Evolutionary conservation across 2,329 filamentous ascomycete genomes (phyloP).

Genomic region (Trichoderma sp.): DNA sequence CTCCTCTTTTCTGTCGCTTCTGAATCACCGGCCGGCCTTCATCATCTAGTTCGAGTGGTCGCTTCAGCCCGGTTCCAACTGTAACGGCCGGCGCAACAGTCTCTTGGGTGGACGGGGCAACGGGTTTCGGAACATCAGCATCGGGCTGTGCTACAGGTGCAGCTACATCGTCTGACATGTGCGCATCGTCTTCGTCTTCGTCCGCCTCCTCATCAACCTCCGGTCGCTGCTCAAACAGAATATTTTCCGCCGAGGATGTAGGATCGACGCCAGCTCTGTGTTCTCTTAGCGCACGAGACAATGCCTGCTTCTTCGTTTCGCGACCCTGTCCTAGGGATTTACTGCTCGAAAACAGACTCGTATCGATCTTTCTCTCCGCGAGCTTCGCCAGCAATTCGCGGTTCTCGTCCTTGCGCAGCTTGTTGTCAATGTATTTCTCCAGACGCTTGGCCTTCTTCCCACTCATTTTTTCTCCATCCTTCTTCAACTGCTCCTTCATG

Average conservation of each 20-base stretch:
- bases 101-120: neutral
- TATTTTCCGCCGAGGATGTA: constrained; percentile 49
- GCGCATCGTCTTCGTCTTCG: constrained; percentile 26
- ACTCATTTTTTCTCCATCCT: constrained; percentile 54
- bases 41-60: constrained; percentile 76
- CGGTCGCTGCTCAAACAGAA: constrained; percentile 49
- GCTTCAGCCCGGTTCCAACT: constrained; percentile 80
- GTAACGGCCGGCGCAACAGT: constrained; percentile 16
- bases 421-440: constrained; percentile 76
- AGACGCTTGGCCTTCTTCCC: constrained; percentile 65
- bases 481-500: constrained; percentile 52
- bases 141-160: constrained; percentile 23
- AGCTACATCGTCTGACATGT: neutral
- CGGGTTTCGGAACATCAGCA: neutral
- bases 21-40: constrained; percentile 78
- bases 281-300: constrained; percentile 63
- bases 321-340: constrained; percentile 69
- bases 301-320: constrained; percentile 68
- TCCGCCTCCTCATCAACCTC: constrained; percentile 30
- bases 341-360: constrained; percentile 73
- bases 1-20: constrained; percentile 72
- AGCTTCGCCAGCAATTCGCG: constrained; percentile 79
- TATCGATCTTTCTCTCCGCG: constrained; percentile 75
- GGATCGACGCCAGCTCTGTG: constrained; percentile 60
- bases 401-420: constrained; percentile 92